Evolutionary conservation across 2,329 filamentous ascomycete genomes (phyloP).

Genomic region (Ophiostoma sp.): DNA sequence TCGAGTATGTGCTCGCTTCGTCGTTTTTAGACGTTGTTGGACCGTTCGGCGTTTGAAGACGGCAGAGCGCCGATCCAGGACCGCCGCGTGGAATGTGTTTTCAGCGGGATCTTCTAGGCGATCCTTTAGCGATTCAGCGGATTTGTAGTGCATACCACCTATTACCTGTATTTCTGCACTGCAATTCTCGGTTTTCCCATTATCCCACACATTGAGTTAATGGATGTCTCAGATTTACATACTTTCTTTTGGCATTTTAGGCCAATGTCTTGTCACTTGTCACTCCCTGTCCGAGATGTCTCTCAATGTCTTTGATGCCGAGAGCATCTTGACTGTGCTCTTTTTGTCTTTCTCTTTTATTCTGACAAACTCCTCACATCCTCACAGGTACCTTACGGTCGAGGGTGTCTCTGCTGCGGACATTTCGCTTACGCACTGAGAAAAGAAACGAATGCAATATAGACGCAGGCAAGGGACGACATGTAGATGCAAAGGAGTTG

Average conservation of each 20-base stretch:
- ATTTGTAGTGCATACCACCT: no score
- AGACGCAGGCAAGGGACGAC: neutral
- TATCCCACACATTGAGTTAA: neutral
- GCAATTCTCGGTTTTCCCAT: neutral
- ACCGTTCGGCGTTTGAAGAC: slow-evolving; percentile 6
- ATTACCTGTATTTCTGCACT: neutral
- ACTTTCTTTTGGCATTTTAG: neutral
- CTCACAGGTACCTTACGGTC: neutral
- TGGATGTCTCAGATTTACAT: neutral
- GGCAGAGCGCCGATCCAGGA: slow-evolving; percentile 6
- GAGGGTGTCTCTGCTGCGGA: neutral
- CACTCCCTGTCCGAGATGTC: neutral
- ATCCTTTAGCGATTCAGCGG: neutral
- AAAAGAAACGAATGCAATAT: neutral
- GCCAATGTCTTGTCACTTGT: neutral
- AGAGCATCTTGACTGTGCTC: neutral
- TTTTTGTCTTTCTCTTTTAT: neutral
- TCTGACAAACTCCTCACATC: neutral
- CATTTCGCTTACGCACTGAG: neutral
- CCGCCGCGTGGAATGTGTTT: slow-evolving; percentile 12
- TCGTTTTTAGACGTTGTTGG: neutral
- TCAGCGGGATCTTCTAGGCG: slow-evolving; percentile 1
- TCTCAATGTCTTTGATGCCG: slow-evolving; percentile 3
- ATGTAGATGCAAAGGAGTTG: neutral
- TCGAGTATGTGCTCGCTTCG: slow-evolving; percentile 13